phyloP scores from a whole-genome alignment of 2,329 filamentous ascomycete genomes.

The Bipolaris cookei region DNA sequence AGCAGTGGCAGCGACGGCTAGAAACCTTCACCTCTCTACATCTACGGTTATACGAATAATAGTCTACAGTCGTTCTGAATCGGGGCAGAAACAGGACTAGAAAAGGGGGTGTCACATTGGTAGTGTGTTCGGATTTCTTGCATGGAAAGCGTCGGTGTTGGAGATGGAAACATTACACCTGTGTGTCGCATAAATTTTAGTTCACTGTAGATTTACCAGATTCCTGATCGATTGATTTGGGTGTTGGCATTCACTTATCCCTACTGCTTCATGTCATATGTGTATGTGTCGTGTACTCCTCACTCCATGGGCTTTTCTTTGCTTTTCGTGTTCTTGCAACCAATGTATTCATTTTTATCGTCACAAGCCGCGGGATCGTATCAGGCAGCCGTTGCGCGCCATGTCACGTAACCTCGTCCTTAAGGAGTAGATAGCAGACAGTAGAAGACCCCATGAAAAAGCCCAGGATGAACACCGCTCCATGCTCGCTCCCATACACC shows the following conservation, averaged over 20 bases:
- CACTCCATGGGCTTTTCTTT: slow-evolving; percentile 1
- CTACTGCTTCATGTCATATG: slow-evolving; percentile 1
- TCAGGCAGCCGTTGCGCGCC: slow-evolving; percentile 38
- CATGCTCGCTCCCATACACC: slow-evolving; percentile 38
- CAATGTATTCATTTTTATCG: slow-evolving; percentile 51
- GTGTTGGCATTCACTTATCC: slow-evolving; percentile 9
- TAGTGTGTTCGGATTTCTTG: slow-evolving; percentile 11
- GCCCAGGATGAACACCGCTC: slow-evolving; percentile 49
- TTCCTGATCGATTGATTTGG: slow-evolving; percentile 1
- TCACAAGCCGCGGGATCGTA: slow-evolving; percentile 44
- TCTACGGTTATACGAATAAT: slow-evolving; percentile 24
- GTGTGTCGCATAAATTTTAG: not conserved
- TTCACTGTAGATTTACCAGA: slow-evolving; percentile 1
- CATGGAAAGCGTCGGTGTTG: slow-evolving; percentile 22
- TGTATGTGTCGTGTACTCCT: not conserved
- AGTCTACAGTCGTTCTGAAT: not conserved
- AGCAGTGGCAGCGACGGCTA: slow-evolving; percentile 90
- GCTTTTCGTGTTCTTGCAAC: slow-evolving; percentile 40
- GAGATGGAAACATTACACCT: slow-evolving; percentile 4
- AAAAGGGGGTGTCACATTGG: not conserved
- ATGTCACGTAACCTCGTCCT: slow-evolving; percentile 35
- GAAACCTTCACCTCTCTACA: slow-evolving; percentile 7
- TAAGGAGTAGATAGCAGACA: slow-evolving; percentile 27
- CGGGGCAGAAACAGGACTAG: not conserved
- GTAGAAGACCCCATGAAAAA: slow-evolving; percentile 44